Evolutionary conservation across 768 basidiomycete species (phyloP).

Genomic region (Mycena venus): DNA sequence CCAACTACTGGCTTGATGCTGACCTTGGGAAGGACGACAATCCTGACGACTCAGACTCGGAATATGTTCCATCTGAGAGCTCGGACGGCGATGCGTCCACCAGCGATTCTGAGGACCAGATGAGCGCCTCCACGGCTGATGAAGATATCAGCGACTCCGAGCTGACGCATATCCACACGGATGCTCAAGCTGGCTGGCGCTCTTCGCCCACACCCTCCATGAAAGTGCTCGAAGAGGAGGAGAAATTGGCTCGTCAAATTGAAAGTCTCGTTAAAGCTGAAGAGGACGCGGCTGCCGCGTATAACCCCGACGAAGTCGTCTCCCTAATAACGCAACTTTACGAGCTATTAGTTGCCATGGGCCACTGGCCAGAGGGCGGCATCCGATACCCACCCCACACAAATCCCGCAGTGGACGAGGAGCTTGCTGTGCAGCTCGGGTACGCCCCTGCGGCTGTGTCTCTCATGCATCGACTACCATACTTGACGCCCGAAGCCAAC

Average conservation of each 20-base stretch:
- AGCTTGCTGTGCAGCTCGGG: slow-evolving; percentile 18
- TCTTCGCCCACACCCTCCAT: background rate
- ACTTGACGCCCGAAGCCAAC: background rate
- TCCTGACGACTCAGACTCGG: background rate
- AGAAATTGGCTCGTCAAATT: slow-evolving; percentile 11
- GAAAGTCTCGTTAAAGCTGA: slow-evolving; percentile 15
- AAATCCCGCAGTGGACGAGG: background rate
- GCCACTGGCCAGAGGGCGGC: too few relatives aligned
- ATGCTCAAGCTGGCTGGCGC: background rate
- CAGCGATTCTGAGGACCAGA: background rate
- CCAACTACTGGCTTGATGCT: slow-evolving; percentile 17
- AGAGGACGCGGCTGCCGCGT: slow-evolving; percentile 3
- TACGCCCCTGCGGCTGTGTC: slow-evolving; percentile 11
- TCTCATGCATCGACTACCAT: slow-evolving; percentile 23
- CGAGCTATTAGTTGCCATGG: slow-evolving; percentile 24
- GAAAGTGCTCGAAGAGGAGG: background rate
- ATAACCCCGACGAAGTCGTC: slow-evolving; percentile 19
- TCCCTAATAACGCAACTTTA: slow-evolving; percentile 22
- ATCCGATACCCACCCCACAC: slow-evolving; percentile 22
- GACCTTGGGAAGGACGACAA: slow-evolving; percentile 1
- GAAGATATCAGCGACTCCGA: background rate
- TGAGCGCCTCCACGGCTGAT: background rate
- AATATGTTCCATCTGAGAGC: background rate
- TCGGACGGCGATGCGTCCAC: too few relatives aligned
- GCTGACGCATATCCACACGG: background rate